Conservation (phyloP, 345 rosid genomes). For the Stellera chamaejasme region DNA sequence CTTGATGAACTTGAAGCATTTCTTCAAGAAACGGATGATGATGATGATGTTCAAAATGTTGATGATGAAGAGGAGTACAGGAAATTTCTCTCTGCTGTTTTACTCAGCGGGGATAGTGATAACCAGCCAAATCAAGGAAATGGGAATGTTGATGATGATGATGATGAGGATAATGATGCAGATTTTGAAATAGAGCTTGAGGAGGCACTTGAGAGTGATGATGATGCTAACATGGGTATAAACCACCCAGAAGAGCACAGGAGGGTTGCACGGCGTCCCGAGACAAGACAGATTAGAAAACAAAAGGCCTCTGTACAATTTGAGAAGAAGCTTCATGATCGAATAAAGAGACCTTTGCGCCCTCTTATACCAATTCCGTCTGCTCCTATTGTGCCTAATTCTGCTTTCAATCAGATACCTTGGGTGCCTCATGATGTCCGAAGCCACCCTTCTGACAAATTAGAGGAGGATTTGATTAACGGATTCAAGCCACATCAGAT, state of each 20-base stretch:
- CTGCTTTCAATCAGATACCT: conserved; percentile 19
- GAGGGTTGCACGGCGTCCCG: conserved; percentile 43
- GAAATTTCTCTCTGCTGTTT: conserved; percentile 89
- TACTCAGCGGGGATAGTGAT: conserved; percentile 51
- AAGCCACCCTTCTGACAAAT: conserved; percentile 17
- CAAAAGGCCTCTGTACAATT: conserved; percentile 37
- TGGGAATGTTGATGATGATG: conserved; percentile 55
- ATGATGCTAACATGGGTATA: conserved; percentile 38
- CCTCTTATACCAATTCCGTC: conserved; percentile 66
- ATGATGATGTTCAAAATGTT: conserved; percentile 72
- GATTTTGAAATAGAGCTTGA: conserved; percentile 94
- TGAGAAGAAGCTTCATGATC: conserved; percentile 44
- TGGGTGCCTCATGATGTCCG: conserved; percentile 21
- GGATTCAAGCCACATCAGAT: conserved; percentile 67
- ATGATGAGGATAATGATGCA: conserved; percentile 81
- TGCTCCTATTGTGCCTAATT: conserved; percentile 23
- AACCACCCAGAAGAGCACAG: conserved; percentile 19
- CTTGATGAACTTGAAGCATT: conserved; percentile 96
- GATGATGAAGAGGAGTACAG: conserved; percentile 86
- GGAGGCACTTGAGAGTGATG: conserved; percentile 88
- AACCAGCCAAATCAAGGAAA: conserved; percentile 25
- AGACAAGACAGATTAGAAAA: conserved; percentile 79
- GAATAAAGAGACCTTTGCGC: conserved; percentile 59
- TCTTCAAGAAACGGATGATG: conserved; percentile 94
- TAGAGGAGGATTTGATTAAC: conserved; percentile 25